phyloP scores from a whole-genome alignment of 2,329 filamentous ascomycete genomes.

The Aspergillus versicolor region DNA sequence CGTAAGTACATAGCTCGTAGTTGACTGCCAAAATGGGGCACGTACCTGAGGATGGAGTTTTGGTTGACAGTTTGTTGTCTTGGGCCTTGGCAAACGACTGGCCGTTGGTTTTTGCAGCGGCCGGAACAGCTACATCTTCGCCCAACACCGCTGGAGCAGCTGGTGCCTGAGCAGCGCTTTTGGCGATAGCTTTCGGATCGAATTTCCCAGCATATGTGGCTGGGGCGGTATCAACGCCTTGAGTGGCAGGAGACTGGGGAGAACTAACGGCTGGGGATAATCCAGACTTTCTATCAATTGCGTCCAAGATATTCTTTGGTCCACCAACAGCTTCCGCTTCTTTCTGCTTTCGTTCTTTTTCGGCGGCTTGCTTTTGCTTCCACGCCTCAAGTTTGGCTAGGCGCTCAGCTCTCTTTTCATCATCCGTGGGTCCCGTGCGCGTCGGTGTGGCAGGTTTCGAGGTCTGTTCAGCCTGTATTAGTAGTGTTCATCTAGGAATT shows the following conservation, averaged over 20 bases:
- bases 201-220: conserved; percentile 74
- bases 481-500: not conserved
- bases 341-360: conserved; percentile 70
- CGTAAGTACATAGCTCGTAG: conserved; percentile 2
- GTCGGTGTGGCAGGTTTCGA: conserved; percentile 51
- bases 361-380: conserved; percentile 82
- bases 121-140: conserved; percentile 54
- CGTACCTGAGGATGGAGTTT: conserved; percentile 44
- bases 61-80: conserved; percentile 46
- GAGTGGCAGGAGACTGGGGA: conserved; percentile 51
- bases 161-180: conserved; percentile 66
- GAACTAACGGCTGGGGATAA: conserved; percentile 54
- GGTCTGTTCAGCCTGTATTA: conserved; percentile 39
- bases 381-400: conserved; percentile 82
- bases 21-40: not conserved
- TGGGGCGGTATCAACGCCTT: conserved; percentile 51
- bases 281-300: conserved; percentile 70
- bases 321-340: conserved; percentile 63
- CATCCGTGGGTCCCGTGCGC: conserved; percentile 59
- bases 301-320: conserved; percentile 66
- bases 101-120: conserved; percentile 44
- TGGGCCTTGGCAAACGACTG: conserved; percentile 36
- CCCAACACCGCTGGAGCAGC: conserved; percentile 57
- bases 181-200: conserved; percentile 81
- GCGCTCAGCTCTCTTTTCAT: conserved; percentile 76